Evolutionary conservation across 768 basidiomycete genomes (phyloP), one percentile per base, ranked within the genome.

Genomic region (Auricularia sp.): DNA sequence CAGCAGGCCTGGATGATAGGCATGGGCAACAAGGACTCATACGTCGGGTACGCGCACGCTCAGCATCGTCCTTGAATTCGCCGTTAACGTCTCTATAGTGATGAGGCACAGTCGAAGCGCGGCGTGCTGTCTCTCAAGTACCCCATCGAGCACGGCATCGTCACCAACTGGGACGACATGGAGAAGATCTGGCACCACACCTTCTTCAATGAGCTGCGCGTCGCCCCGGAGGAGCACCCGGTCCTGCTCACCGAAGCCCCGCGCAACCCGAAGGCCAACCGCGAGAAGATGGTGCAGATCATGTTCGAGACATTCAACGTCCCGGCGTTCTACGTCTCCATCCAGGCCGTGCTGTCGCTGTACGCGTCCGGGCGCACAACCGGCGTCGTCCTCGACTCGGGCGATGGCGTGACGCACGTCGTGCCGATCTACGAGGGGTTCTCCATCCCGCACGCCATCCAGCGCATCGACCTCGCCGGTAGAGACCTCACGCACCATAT

Each of bases 1-100:
- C 85, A 88, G 76, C 82, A 84, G 74, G 85, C 85, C 79, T 84
- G 87, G 67, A 87, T 88, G 87, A 85, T 88, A 70, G 86, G 87
- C 67, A 87, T 88, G 85, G 85, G 85, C 66, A 84, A 86, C 76
- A 87, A 87, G 77, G 87, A 88, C 77, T 87, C 85, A 64, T 88
- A 87, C 76, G 85, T 88, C 66, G 87, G 84, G 83, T 86, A 42
- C 39, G 39, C 39, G 12, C 39, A 42, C 7, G 39, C 39, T 14
- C 39, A 14, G 7, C 39, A 42, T 2, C 8, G 39, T 7, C 39
- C 39, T 42, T 14, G 39, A 14, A 42, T 7, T 1, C 39, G 39
- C 39, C 12, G 12, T 14, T 42, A 4, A 42, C 39, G 39, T 14
- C 39, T 42, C 39, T 42, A 42, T 67, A 77, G 79, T 66, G 79